Base-by-base conservation (phyloP, 495 filamentous ascomycete genomes). In the Aspergillus cavernicola region DNA sequence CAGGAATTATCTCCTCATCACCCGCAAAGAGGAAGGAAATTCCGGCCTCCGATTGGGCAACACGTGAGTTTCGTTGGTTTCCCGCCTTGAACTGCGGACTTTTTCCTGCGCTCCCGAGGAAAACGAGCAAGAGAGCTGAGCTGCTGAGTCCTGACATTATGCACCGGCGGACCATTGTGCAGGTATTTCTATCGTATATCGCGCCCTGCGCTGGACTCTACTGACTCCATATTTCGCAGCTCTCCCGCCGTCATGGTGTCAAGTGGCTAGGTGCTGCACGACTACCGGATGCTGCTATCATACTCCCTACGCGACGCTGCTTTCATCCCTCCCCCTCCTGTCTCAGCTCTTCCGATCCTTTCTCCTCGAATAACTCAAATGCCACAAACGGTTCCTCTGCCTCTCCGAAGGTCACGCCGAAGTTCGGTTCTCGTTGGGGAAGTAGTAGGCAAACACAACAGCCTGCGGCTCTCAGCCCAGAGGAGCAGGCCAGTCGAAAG, bases 401-500 rank as follows among this genome's bases (percentile, higher is more conserved):
- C 1, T 22, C 46, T 13, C 20, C 43, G 16, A 16, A 11, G 0
- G 1, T 36, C 6, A 28, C 29, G 38, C 48, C 53, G 10, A 66
- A 63, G 39, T 63, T 63, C 43, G 58, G 56, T 20, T 28, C 38
- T 41, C 56, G 56, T 7, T 63, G 60, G 58, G 56, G 56, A 16
- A 53, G 46, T 26, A 53, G 46, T 26, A 62, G 52, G 33, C 41
- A 62, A 49, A 29, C 60, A 20, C 22, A 50, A 19, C 65, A 60
- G 24, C 50, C 68, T 3, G 50, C 56, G 0, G 58, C 59, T 13
- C 51, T 74, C 19, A 74, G 68, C 44, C 49, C 67, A 5, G 64
- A 67, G 20, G 71, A 74, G 50, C 64, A 67, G 36, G 60, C 68
- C 20, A 50, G 69, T 29, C 71, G 71, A 35, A 61, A 69, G 12